These are phyloP conservation scores for Scenedesmus sp. DNA, from an alignment of 163 green algal genomes.

Conservation along the genomic window DNA sequence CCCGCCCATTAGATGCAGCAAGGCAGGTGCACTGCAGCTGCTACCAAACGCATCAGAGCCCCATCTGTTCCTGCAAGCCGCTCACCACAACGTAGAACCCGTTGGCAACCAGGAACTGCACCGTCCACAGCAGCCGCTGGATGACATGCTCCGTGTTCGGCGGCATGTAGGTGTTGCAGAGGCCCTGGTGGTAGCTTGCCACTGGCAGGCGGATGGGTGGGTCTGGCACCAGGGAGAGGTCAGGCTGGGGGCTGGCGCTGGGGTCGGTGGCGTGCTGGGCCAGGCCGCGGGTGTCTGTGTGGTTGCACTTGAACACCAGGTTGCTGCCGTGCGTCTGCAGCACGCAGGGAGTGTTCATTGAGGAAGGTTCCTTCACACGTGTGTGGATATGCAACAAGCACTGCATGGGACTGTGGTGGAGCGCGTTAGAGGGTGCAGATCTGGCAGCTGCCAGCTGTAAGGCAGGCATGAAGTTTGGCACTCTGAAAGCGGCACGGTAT, in stretches of 20 bases:
- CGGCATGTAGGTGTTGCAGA: conserved; percentile 54
- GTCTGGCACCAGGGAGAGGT: conserved; percentile 1
- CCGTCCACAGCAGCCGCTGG: conserved; percentile 45
- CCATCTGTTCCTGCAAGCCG: not conserved
- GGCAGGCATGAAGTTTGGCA: no score
- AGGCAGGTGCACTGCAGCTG: not conserved
- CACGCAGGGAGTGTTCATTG: no score
- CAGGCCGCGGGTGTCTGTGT: not conserved
- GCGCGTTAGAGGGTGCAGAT: not conserved
- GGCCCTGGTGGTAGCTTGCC: not conserved
- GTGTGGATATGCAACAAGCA: not conserved
- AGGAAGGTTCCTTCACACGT: not conserved
- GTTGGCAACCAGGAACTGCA: conserved; percentile 48
- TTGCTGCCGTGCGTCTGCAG: conserved; percentile 3
- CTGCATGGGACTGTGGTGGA: not conserved
- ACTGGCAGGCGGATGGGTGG: conserved; percentile 33
- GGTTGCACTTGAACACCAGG: conserved; percentile 5
- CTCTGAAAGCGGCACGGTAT: not conserved
- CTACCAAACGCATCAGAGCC: not conserved
- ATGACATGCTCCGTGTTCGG: not conserved
- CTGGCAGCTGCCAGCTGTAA: not conserved
- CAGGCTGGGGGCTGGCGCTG: not conserved
- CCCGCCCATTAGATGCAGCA: not conserved
- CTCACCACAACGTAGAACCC: conserved; percentile 57
- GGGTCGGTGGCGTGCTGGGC: conserved; percentile 46